Evolutionary conservation across 2,329 filamentous ascomycete species (phyloP), one percentile per base, ranked within the genome.

Genomic region (Epichloe festucae): DNA sequence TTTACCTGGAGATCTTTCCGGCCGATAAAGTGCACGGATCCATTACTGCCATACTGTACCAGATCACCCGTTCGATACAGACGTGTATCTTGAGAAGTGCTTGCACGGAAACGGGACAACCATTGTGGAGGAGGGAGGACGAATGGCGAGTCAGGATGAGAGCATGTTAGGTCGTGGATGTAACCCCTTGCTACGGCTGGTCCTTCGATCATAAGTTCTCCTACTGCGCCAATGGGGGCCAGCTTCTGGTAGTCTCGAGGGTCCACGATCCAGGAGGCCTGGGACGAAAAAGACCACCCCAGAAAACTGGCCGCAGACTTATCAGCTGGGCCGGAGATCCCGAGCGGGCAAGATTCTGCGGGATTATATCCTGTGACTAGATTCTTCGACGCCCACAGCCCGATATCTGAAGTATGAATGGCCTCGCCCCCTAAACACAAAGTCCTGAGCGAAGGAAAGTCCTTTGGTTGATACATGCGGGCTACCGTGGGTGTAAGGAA

Each of bases 141-240:
- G 21, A 23, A 23, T 23, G 45, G 35, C n/a, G 35, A 38, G 34
- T 21, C 19, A 23, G 44, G 2, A 17, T 31, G n/a, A 8, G n/a
- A 46, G n/a, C n/a, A 46, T 40, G 36, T 5, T 71, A 62, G 73
- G 12, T 49, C 74, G 79, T 74, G 71, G 34, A 79, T 62, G 52
- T 82, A 82, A 27, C 76, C 15, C 72, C 21, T 67, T 23, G 74
- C 76, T 23, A 82, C 72, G 27, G 73, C 69, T 2, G 75, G 74
- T 1, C 74, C 73, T 54, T 72, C 47, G 3, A 49, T 34, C 5
- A 42, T 36, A 34, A 49, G 38, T 19, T 49, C 48, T 35, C 39
- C 39, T 4, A 49, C 19, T 15, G 38, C 48, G 4, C 39, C 48
- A 10, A 38, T 8, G 2, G 47, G 47, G 12, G 35, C 15, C 15